phyloP scores from a whole-genome alignment of 1,284 basidiomycete species.

The Abortiporus biennis region DNA sequence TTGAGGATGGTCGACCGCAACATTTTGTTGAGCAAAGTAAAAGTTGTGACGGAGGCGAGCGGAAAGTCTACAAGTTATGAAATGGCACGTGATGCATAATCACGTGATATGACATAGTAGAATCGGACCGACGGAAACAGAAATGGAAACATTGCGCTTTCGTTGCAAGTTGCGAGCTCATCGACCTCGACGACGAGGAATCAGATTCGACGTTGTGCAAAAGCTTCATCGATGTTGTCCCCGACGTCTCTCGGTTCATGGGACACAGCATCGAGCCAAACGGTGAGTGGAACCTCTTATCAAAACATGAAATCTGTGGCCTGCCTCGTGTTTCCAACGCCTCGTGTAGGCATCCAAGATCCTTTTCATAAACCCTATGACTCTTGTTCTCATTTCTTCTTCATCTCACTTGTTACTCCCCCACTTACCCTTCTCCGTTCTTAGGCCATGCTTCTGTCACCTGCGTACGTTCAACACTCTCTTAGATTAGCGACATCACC shows the following conservation, averaged over 20 bases:
- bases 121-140: too few species aligned
- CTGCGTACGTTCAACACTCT: slow-evolving; percentile 52
- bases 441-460: slow-evolving; percentile 63
- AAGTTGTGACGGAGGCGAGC: background rate
- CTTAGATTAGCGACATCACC: slow-evolving; percentile 16
- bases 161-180: too few species aligned
- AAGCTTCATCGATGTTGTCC: too few species aligned
- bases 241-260: slow-evolving; percentile 5
- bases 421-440: slow-evolving; percentile 11
- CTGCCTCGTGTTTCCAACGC: slow-evolving; percentile 19
- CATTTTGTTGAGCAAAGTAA: slow-evolving; percentile 21
- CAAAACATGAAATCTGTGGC: slow-evolving; percentile 14
- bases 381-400: slow-evolving; percentile 13
- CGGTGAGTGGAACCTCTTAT: slow-evolving; percentile 3
- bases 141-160: too few species aligned
- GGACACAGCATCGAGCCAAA: too few species aligned
- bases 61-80: too few species aligned
- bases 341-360: slow-evolving; percentile 10
- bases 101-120: too few species aligned
- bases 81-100: too few species aligned
- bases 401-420: slow-evolving; percentile 9
- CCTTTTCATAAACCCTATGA: slow-evolving; percentile 18
- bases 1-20: slow-evolving; percentile 24
- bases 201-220: background rate
- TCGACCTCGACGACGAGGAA: slow-evolving; percentile 3